phyloP scores from a whole-genome alignment of 2,329 filamentous ascomycete genomes.

The Pestalotiopsis sp. region DNA sequence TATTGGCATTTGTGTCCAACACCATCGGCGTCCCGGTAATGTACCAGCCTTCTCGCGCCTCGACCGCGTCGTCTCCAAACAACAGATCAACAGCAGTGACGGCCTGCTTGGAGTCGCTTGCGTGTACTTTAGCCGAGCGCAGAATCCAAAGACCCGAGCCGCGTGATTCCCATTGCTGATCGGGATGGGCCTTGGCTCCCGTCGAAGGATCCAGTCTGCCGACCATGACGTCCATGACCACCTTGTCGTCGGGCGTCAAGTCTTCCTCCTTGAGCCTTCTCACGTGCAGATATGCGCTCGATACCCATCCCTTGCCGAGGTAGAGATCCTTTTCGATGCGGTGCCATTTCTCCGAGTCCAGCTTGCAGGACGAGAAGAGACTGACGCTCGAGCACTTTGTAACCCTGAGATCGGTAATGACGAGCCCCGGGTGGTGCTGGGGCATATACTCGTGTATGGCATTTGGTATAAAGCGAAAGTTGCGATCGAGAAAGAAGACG shows the following conservation, averaged over 20 bases:
- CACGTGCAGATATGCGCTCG: slow-evolving; percentile 79
- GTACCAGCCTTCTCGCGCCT: slow-evolving; percentile 84
- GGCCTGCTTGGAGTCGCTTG: slow-evolving; percentile 73
- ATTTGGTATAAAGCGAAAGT: slow-evolving; percentile 83
- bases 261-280: slow-evolving; percentile 87
- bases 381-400: slow-evolving; percentile 77
- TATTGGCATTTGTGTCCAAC: slow-evolving; percentile 63
- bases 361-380: slow-evolving; percentile 72
- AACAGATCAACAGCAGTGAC: slow-evolving; percentile 84
- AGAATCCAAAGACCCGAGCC: slow-evolving; percentile 82
- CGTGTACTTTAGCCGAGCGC: slow-evolving; percentile 70
- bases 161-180: slow-evolving; percentile 76
- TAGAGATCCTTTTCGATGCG: slow-evolving; percentile 89
- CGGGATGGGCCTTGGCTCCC: slow-evolving; percentile 55
- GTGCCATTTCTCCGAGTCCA: slow-evolving; percentile 75
- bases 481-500: slow-evolving; percentile 82
- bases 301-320: slow-evolving; percentile 72
- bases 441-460: slow-evolving; percentile 87
- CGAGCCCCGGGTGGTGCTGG: slow-evolving; percentile 78
- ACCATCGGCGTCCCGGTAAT: slow-evolving; percentile 75
- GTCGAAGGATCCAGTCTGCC: slow-evolving; percentile 71
- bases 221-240: slow-evolving; percentile 79
- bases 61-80: slow-evolving; percentile 88
- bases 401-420: slow-evolving; percentile 85
- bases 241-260: slow-evolving; percentile 70